Conservation (phyloP, 352 stramenopile genomes). For the Globisporangium yorkense region DNA sequence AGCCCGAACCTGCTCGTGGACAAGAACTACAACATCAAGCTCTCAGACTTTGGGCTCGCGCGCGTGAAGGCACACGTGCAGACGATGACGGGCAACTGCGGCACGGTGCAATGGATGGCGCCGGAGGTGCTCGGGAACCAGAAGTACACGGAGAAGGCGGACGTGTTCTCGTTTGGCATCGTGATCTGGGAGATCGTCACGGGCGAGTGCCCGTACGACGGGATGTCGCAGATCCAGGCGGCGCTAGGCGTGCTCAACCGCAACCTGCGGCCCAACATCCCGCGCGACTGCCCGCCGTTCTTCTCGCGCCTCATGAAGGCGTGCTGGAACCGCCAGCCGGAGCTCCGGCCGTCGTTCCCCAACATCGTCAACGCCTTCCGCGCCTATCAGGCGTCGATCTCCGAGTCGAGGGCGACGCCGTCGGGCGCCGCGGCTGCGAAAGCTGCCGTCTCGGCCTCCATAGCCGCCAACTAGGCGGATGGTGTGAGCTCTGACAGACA, state of each 20-base stretch:
- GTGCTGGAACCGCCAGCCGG: slow-evolving; percentile 65
- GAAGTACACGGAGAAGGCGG: slow-evolving; percentile 88
- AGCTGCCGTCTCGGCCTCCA: too few relatives aligned
- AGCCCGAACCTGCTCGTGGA: slow-evolving; percentile 21
- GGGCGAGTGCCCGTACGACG: slow-evolving; percentile 81
- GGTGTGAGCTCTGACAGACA: too few relatives aligned
- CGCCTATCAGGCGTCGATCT: slow-evolving; percentile 45
- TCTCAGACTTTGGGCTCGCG: slow-evolving; percentile 82
- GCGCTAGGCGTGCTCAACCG: slow-evolving; percentile 67
- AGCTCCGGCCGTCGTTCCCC: slow-evolving; percentile 58
- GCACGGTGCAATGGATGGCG: slow-evolving; percentile 27
- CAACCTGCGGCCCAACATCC: slow-evolving; percentile 60
- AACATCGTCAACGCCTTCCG: slow-evolving; percentile 68
- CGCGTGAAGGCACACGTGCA: slow-evolving; percentile 60
- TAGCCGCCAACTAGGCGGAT: too few relatives aligned
- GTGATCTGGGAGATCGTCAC: slow-evolving; percentile 91
- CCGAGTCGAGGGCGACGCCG: slow-evolving; percentile 33
- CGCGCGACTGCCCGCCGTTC: slow-evolving; percentile 56
- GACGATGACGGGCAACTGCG: slow-evolving; percentile 77
- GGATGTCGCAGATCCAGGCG: slow-evolving; percentile 78
- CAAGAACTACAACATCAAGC: slow-evolving; percentile 73
- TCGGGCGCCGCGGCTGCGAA: slow-evolving; percentile 17
- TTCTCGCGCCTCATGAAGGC: slow-evolving; percentile 69
- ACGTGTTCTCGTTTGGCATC: slow-evolving; percentile 89
- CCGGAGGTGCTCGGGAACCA: slow-evolving; percentile 59